Conservation (phyloP, 148 eudicot species). For the Rhododendron griersonianum region DNA sequence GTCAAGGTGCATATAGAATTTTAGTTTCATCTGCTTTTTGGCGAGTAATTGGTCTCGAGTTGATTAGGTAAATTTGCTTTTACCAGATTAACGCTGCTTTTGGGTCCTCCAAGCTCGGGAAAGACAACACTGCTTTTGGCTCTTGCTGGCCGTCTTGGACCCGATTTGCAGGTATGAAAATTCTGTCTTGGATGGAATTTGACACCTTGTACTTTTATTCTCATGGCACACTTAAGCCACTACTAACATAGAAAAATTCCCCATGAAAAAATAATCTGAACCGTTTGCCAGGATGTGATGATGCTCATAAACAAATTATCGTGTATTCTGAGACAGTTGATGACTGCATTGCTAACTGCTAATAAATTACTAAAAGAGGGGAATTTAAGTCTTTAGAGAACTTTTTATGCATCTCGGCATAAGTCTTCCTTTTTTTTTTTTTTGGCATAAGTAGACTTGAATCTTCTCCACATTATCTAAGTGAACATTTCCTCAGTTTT, state of each 20-base stretch:
- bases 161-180: slow-evolving; percentile 65
- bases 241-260: neutral
- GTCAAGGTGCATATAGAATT: slow-evolving; percentile 55
- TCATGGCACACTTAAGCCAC: neutral
- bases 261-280: neutral
- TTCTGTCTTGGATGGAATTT: slow-evolving; percentile 5
- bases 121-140: slow-evolving; percentile 84
- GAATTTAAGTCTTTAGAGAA: neutral
- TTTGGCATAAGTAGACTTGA: neutral
- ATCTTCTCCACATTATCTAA: neutral
- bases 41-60: neutral
- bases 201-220: neutral
- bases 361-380: neutral
- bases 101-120: slow-evolving; percentile 98
- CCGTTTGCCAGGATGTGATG: neutral
- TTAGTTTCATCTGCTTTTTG: neutral
- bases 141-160: slow-evolving; percentile 86
- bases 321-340: neutral
- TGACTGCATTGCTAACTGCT: neutral
- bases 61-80: slow-evolving; percentile 5
- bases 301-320: neutral
- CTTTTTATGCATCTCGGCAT: neutral
- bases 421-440: neutral
- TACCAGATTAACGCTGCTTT: slow-evolving; percentile 73
- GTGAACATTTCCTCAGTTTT: neutral